A percentile compares a stretch with the other conserved stretches of the same genome.
Evolutionary conservation across 306 rosid species (phyloP).

Genomic region (Erythrophleum fordii): DNA sequence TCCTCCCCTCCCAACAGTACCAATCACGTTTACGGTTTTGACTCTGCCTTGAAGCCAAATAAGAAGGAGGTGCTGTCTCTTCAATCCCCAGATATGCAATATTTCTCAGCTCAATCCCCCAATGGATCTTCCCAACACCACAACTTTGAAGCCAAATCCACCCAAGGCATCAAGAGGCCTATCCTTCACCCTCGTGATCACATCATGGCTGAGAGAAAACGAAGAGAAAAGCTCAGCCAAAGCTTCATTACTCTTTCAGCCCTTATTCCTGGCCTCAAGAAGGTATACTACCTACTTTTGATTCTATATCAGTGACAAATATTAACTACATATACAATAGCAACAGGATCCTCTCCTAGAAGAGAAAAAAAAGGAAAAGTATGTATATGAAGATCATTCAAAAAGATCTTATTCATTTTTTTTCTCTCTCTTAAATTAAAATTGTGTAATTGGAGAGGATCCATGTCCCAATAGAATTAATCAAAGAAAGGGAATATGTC

Average conservation of each 20-base stretch:
- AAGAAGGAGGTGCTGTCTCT: constrained; percentile 36
- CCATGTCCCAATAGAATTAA: too few relatives aligned
- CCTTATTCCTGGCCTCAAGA: constrained; percentile 72
- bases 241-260: constrained; percentile 84
- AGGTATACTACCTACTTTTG: constrained; percentile 45
- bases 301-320: too few relatives aligned
- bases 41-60: constrained; percentile 32
- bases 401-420: too few relatives aligned
- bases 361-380: too few relatives aligned
- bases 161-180: constrained; percentile 45
- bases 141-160: constrained; percentile 29
- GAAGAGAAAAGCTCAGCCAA: constrained; percentile 82
- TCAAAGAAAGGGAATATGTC: too few relatives aligned
- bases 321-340: too few relatives aligned
- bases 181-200: constrained; percentile 66
- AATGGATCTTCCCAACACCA: constrained; percentile 17
- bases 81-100: constrained; percentile 30
- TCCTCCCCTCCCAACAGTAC: constrained; percentile 13
- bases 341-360: too few relatives aligned
- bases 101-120: constrained; percentile 35
- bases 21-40: constrained; percentile 36
- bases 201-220: constrained; percentile 76
- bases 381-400: too few relatives aligned
- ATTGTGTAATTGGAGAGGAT: too few relatives aligned
- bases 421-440: too few relatives aligned